Conservation (phyloP, 2,329 filamentous ascomycete species). For the Penicillium sp. region DNA sequence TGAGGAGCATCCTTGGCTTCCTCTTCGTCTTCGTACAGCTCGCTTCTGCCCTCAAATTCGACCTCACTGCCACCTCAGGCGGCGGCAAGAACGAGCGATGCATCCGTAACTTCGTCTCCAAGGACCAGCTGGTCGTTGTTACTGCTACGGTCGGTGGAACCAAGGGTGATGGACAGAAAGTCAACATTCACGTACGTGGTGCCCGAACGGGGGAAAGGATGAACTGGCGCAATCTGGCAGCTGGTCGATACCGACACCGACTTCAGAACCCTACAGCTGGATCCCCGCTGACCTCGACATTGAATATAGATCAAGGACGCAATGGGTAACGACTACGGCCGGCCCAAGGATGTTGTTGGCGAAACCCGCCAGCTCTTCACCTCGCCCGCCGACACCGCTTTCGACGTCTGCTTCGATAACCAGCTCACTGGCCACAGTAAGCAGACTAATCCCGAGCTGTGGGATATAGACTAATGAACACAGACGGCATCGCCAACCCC, state of each 20-base stretch:
- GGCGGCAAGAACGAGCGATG: constrained; percentile 76
- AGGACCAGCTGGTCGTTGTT: constrained; percentile 92
- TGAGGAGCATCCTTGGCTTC: constrained; percentile 34
- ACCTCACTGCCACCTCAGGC: constrained; percentile 70
- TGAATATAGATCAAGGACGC: constrained; percentile 80
- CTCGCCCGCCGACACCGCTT: constrained; percentile 84
- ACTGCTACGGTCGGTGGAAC: constrained; percentile 84
- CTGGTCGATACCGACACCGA: neutral
- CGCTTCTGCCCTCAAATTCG: constrained; percentile 81
- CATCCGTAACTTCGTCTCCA: constrained; percentile 91
- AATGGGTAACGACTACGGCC: constrained; percentile 92
- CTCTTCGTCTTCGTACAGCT: constrained; percentile 40
- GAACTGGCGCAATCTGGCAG: neutral
- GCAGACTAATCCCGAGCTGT: constrained; percentile 34
- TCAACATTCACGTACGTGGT: constrained; percentile 82
- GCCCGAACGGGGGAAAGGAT: neutral
- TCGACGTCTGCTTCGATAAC: constrained; percentile 97
- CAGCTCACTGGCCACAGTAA: constrained; percentile 66
- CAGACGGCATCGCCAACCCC: constrained; percentile 49
- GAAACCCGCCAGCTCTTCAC: constrained; percentile 94
- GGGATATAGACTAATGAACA: constrained; percentile 1
- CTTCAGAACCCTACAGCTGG: neutral
- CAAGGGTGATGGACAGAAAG: constrained; percentile 85
- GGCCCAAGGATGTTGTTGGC: constrained; percentile 85
- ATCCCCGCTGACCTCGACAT: constrained; percentile 1